phyloP scores from a whole-genome alignment of 2,329 filamentous ascomycete genomes.

The Stachybotrys chlorohalonatus region DNA sequence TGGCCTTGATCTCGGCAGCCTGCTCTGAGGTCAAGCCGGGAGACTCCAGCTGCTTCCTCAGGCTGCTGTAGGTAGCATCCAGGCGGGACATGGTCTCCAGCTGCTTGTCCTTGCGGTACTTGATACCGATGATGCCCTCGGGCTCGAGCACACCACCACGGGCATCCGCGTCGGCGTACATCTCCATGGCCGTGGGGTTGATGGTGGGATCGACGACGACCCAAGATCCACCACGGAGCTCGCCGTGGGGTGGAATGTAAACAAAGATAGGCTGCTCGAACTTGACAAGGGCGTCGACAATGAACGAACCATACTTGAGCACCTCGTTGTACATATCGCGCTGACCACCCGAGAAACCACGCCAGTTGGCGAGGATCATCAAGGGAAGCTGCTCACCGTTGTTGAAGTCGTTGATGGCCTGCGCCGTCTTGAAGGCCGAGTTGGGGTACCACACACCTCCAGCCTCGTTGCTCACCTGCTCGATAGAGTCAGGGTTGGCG shows the following conservation, averaged over 20 bases:
- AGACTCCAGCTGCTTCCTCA: constrained; percentile 68
- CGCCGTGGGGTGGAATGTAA: constrained; percentile 94
- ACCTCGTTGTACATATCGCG: constrained; percentile 99
- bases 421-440: constrained; percentile 98
- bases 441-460: constrained; percentile 99
- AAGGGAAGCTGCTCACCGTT: constrained; percentile 94
- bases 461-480: constrained; percentile 88
- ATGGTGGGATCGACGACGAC: constrained; percentile 98
- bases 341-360: constrained; percentile 99
- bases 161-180: constrained; percentile 94
- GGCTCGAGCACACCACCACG: constrained; percentile 97
- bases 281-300: constrained; percentile 95
- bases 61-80: constrained; percentile 71
- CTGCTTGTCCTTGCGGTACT: constrained; percentile 95
- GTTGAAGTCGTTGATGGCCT: constrained; percentile 99
- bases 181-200: constrained; percentile 94
- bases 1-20: constrained; percentile 67
- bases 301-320: constrained; percentile 98
- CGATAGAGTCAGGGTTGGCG: constrained; percentile 95
- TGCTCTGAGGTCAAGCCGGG: constrained; percentile 60
- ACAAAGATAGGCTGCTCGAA: constrained; percentile 98
- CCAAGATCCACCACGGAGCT: constrained; percentile 98
- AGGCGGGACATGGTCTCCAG: constrained; percentile 94
- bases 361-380: constrained; percentile 99
- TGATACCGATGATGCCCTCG: constrained; percentile 97